Base-by-base conservation (phyloP, 352 stramenopile genomes). In the Blastocystis sp. region DNA sequence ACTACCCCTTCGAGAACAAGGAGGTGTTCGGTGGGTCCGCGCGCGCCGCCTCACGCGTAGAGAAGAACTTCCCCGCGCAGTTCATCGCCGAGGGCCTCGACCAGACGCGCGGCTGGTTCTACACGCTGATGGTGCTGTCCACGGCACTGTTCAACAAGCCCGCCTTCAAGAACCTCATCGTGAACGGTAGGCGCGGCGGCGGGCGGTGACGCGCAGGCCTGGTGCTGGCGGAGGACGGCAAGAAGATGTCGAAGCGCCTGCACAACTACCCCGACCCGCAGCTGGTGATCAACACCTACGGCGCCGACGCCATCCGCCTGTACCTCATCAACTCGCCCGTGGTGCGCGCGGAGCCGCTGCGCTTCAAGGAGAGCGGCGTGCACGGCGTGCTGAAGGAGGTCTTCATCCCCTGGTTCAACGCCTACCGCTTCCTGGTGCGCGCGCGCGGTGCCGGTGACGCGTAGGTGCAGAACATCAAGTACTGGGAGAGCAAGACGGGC, bases 1-100 rank as follows among this genome's bases (percentile, higher is more conserved):
- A 99, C 91, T 99, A 99, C 92, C 97, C 97, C 71, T 99, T 99
- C 91, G 95, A 99, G 90, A 98, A 98, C 92, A 98, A 98, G 91
- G 94, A 97, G 28, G 93, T 87, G 28, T 87, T 87, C 48, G 65
- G 77, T 87, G 45, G 43, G 11, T 2, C 19, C 21, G 11, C 28
- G 5, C 21, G 9, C 0, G 21, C 43, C 10, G 0, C 21, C 5
- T 87, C 93, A 67, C 87, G 74, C 38, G 98, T 99, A 89, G 93
- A 98, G 89, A 92, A 93, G 0, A 93, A 93, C 71, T 99, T 99
- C 90, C 97, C 97, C 0, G 97, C 97, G 21, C 96, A 99, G 90
- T 99, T 99, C 80, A 98, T 99, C 89, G 97, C 97, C 34, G 97
- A 99, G 92, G 97, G 97, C 28, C 93, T 99, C 17, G 97, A 99